phyloP scores from a whole-genome alignment of 768 basidiomycete genomes.

The Boletus rex-veris region DNA sequence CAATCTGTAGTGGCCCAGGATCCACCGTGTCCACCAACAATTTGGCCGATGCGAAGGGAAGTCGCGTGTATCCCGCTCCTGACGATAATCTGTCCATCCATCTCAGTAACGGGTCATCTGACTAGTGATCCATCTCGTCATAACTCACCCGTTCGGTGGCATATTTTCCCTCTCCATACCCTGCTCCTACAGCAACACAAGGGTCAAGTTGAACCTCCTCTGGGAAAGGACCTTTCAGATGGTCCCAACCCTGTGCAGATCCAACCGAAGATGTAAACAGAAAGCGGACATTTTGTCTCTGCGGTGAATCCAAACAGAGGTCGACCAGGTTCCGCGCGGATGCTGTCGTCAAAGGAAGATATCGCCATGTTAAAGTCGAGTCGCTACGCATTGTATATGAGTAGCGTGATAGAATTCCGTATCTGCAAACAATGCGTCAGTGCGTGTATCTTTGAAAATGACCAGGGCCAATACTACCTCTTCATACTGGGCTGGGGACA shows the following conservation, averaged over 20 bases:
- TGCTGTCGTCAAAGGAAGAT: conserved; percentile 34
- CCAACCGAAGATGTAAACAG: conserved; percentile 27
- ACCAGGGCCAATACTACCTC: conserved; percentile 21
- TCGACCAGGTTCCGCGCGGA: conserved; percentile 36
- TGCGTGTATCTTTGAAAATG: neutral
- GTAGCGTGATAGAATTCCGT: conserved; percentile 25
- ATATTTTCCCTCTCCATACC: conserved; percentile 39
- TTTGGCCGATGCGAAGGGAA: conserved; percentile 34
- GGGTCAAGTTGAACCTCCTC: conserved; percentile 34
- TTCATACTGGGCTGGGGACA: conserved; percentile 23
- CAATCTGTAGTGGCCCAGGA: conserved; percentile 45
- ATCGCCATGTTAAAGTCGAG: conserved; percentile 41
- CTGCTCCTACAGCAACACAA: conserved; percentile 27
- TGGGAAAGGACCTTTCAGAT: conserved; percentile 29
- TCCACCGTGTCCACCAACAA: conserved; percentile 38
- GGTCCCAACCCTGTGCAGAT: conserved; percentile 23
- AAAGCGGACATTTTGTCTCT: conserved; percentile 10
- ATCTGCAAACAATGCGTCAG: conserved; percentile 5
- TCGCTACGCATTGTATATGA: conserved; percentile 40
- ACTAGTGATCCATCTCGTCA: neutral
- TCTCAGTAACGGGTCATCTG: no score
- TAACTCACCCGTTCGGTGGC: conserved; percentile 33
- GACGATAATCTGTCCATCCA: conserved; percentile 20
- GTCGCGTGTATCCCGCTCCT: conserved; percentile 25
- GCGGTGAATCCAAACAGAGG: conserved; percentile 6